phyloP scores from a whole-genome alignment of 2,329 filamentous ascomycete species.

The Trematosphaeria pertusa region DNA sequence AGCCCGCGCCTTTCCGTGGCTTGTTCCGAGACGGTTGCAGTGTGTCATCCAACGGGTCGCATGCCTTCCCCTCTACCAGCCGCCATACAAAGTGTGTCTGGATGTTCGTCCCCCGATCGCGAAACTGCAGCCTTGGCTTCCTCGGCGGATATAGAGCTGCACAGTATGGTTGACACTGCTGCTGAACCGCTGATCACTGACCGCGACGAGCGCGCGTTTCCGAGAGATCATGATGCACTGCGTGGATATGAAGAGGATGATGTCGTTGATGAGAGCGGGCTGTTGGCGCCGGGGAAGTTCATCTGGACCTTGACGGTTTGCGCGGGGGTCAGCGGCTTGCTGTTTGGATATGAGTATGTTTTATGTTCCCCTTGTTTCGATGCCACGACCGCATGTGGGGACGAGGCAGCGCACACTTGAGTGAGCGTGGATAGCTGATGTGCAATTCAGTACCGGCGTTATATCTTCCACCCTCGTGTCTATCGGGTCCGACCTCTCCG shows the following conservation, averaged over 20 bases:
- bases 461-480: constrained; percentile 67
- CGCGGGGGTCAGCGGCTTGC: constrained; percentile 63
- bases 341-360: constrained; percentile 67
- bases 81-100: too few species aligned
- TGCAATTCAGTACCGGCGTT: constrained; percentile 59
- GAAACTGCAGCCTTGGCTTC: constrained; percentile 18
- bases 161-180: constrained; percentile 38
- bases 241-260: constrained; percentile 21
- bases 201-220: constrained; percentile 13
- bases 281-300: constrained; percentile 49
- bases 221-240: constrained; percentile 4
- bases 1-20: background rate
- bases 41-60: constrained; percentile 3
- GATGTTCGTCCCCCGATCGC: background rate
- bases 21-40: background rate
- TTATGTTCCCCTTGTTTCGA: background rate
- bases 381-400: constrained; percentile 19
- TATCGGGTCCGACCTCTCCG: constrained; percentile 61
- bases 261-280: constrained; percentile 38
- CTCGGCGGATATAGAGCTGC: constrained; percentile 27
- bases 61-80: constrained; percentile 11
- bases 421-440: constrained; percentile 7
- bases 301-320: constrained; percentile 64
- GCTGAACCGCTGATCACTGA: constrained; percentile 41
- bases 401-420: too few species aligned